phyloP scores from a whole-genome alignment of 306 rosid genomes.

The Cucumis hystrix region DNA sequence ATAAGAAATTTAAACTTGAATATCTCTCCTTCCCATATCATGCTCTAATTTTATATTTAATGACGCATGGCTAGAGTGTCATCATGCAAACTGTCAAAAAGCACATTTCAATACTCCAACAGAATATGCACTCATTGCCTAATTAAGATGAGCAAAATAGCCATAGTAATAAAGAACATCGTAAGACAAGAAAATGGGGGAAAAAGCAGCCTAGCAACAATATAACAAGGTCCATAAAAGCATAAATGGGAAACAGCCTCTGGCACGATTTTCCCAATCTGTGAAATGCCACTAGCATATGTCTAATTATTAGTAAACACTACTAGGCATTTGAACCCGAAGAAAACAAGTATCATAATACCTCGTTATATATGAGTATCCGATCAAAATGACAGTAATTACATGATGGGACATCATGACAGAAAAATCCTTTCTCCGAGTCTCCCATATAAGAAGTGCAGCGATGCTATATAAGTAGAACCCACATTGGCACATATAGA shows the following conservation, averaged over 20 bases:
- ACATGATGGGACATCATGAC: slow-evolving; percentile 98
- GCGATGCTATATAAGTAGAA: slow-evolving; percentile 82
- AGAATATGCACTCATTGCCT: background rate
- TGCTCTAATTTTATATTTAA: background rate
- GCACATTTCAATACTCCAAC: background rate
- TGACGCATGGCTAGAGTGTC: background rate
- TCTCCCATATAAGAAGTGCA: slow-evolving; percentile 90
- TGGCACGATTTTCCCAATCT: background rate
- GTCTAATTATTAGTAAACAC: background rate
- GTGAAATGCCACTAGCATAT: background rate
- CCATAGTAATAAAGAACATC: background rate
- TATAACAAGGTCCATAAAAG: background rate
- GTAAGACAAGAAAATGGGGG: background rate
- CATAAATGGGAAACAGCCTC: background rate
- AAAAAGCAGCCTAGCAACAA: background rate
- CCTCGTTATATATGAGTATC: slow-evolving; percentile 67
- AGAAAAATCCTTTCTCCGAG: slow-evolving; percentile 87
- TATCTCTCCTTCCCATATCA: background rate
- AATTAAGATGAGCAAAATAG: background rate
- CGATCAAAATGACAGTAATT: slow-evolving; percentile 67
- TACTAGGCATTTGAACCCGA: background rate
- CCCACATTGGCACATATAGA: slow-evolving; percentile 87
- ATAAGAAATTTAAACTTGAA: background rate
- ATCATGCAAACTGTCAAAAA: background rate
- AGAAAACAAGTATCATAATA: slow-evolving; percentile 17